Percentiles rank a stretch among this genome's conserved stretches.
Evolutionary conservation across 2,329 filamentous ascomycete species (phyloP).

Genomic region (Plectosphaerella plurivora): DNA sequence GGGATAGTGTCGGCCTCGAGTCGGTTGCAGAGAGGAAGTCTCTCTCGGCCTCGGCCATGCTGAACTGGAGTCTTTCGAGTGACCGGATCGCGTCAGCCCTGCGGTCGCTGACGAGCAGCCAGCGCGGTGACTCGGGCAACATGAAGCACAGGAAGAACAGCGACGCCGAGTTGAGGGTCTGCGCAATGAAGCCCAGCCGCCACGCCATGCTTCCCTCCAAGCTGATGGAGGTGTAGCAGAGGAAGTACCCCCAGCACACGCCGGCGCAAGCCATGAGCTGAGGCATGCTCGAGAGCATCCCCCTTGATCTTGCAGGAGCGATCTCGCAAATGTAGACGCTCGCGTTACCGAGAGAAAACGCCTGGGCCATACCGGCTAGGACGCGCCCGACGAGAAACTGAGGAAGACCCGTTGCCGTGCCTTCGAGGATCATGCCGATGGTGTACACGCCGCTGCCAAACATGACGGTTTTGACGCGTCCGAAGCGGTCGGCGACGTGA

Average conservation of each 20-base stretch:
- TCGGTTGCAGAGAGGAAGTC: slow-evolving; percentile 29
- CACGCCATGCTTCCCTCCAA: slow-evolving; percentile 47
- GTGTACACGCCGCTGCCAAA: slow-evolving; percentile 30
- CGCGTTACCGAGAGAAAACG: slow-evolving; percentile 49
- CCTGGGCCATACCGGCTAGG: slow-evolving; percentile 55
- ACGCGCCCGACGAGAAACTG: slow-evolving; percentile 52
- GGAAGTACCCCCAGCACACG: slow-evolving; percentile 53
- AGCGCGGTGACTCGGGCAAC: slow-evolving; percentile 53
- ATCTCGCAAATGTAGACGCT: slow-evolving; percentile 60
- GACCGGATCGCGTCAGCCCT: slow-evolving; percentile 37
- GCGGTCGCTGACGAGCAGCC: slow-evolving; percentile 46
- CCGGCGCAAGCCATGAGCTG: slow-evolving; percentile 49
- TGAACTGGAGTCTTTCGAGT: slow-evolving; percentile 37
- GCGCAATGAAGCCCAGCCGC: slow-evolving; percentile 50
- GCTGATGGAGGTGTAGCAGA: slow-evolving; percentile 49
- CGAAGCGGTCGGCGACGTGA: slow-evolving; percentile 45
- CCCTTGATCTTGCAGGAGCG: slow-evolving; percentile 45
- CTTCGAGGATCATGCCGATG: slow-evolving; percentile 49
- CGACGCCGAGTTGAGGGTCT: slow-evolving; percentile 31
- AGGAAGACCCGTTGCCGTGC: slow-evolving; percentile 35
- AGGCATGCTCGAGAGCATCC: slow-evolving; percentile 44
- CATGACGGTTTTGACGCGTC: slow-evolving; percentile 31
- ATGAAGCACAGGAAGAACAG: slow-evolving; percentile 32
- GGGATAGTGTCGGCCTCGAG: slow-evolving; percentile 20
- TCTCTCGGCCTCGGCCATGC: slow-evolving; percentile 40